Conservation (phyloP, 2,329 filamentous ascomycete species). For the Hypoxylon sp. region DNA sequence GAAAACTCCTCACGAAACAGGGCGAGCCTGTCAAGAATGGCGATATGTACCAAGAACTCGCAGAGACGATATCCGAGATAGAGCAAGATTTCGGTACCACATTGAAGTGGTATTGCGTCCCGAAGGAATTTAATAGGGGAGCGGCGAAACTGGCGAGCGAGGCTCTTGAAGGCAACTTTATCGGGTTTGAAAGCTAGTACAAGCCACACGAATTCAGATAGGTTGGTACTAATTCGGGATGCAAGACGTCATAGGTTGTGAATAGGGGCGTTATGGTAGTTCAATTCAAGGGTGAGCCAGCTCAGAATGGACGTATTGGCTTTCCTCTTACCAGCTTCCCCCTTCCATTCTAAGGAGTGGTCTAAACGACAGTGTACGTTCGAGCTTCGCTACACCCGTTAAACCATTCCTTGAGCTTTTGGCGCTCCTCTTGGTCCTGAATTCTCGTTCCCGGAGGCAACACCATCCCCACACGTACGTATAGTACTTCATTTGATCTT, state of each 20-base stretch:
- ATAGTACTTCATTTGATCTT: neutral
- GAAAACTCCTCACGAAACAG: constrained; percentile 9
- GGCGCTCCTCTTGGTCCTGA: constrained; percentile 12
- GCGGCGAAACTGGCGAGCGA: constrained; percentile 6
- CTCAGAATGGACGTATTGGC: neutral
- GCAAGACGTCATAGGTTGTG: neutral
- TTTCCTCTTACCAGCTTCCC: neutral
- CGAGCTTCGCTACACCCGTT: constrained; percentile 2
- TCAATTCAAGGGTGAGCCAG: neutral
- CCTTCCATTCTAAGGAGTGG: neutral
- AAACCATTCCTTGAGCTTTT: constrained; percentile 15
- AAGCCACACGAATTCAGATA: neutral
- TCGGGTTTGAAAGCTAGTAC: neutral
- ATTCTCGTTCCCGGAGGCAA: constrained; percentile 8
- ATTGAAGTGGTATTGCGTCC: constrained; percentile 11
- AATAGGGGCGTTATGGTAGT: neutral
- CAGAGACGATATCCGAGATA: neutral
- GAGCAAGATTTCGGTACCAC: neutral
- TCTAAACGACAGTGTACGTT: constrained; percentile 7
- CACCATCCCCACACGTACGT: constrained; percentile 8
- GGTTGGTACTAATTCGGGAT: neutral
- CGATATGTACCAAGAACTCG: constrained; percentile 3
- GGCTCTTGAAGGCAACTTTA: constrained; percentile 5
- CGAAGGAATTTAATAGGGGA: constrained; percentile 2
- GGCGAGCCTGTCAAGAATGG: constrained; percentile 13